These are phyloP conservation scores for Circinella minor DNA, from an alignment of 371 early-diverging fungal genomes.

Conservation along the genomic window DNA sequence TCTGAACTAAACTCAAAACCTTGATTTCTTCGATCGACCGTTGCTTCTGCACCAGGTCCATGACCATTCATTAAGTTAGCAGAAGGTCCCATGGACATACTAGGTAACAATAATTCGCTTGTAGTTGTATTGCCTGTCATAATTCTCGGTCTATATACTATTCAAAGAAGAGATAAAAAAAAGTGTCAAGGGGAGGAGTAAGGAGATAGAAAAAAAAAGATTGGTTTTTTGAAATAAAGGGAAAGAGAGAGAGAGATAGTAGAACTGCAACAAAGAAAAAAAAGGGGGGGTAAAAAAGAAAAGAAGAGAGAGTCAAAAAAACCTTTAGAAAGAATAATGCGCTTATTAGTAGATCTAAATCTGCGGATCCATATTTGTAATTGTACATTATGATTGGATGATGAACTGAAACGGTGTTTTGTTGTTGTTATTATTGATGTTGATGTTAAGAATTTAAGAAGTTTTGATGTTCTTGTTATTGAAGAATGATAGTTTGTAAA, in stretches of 20 bases:
- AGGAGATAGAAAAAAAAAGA: not conserved
- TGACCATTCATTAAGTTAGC: slow-evolving; percentile 14
- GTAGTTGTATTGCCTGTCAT: no score
- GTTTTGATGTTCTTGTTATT: not conserved
- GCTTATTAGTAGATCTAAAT: no score
- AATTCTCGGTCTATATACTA: slow-evolving; percentile 14
- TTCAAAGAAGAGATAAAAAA: not conserved
- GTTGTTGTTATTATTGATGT: no score
- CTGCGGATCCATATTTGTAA: not conserved
- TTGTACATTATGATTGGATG: slow-evolving; percentile 7
- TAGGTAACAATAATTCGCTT: slow-evolving; percentile 6
- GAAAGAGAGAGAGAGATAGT: not conserved
- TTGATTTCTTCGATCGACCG: not conserved
- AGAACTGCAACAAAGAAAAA: no score
- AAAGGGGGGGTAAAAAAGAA: not conserved
- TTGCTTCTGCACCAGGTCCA: slow-evolving; percentile 11
- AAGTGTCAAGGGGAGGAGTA: not conserved
- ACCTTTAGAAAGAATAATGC: no score
- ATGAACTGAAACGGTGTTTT: slow-evolving; percentile 1
- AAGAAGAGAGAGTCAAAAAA: not conserved
- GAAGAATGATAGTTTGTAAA: no score
- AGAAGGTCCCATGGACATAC: slow-evolving; percentile 1
- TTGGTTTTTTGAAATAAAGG: no score
- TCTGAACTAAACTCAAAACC: slow-evolving; percentile 6
- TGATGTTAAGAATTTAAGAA: not conserved